Evolutionary conservation across 2,329 filamentous ascomycete genomes (phyloP).

Genomic region (Colletotrichum brevisporum): DNA sequence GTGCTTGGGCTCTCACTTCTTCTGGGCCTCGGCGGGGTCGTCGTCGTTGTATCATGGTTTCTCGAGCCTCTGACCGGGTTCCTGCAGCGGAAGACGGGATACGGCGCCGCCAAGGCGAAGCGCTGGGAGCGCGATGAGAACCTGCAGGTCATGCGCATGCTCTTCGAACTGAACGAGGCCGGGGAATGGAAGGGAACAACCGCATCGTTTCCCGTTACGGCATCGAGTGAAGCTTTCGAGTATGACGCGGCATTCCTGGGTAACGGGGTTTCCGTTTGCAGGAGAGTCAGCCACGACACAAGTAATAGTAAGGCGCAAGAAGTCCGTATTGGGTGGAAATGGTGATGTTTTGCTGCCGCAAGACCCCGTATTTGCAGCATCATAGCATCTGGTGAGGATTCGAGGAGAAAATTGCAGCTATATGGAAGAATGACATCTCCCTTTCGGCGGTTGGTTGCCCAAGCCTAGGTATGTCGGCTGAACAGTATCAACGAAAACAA

Average conservation of each 20-base stretch:
- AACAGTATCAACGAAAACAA: too few species aligned
- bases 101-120: slow-evolving; percentile 4
- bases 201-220: slow-evolving; percentile 2
- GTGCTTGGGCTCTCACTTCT: slow-evolving; percentile 12
- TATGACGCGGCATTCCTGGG: slow-evolving; percentile 10
- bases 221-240: slow-evolving; percentile 2
- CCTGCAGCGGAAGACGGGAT: background rate
- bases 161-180: slow-evolving; percentile 15
- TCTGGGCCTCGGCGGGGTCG: background rate
- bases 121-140: slow-evolving; percentile 29
- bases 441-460: too few species aligned
- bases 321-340: too few species aligned
- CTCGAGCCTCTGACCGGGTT: background rate
- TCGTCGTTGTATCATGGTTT: background rate
- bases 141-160: slow-evolving; percentile 29
- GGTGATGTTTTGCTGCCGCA: too few species aligned
- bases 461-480: too few species aligned
- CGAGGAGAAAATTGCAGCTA: too few species aligned
- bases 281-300: background rate
- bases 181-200: slow-evolving; percentile 12
- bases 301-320: background rate
- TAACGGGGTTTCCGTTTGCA: background rate
- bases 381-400: too few species aligned
- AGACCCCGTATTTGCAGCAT: too few species aligned
- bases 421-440: too few species aligned